These are phyloP conservation scores for Sicyos edulis DNA, from an alignment of 306 rosid species.

Conservation along the genomic window DNA sequence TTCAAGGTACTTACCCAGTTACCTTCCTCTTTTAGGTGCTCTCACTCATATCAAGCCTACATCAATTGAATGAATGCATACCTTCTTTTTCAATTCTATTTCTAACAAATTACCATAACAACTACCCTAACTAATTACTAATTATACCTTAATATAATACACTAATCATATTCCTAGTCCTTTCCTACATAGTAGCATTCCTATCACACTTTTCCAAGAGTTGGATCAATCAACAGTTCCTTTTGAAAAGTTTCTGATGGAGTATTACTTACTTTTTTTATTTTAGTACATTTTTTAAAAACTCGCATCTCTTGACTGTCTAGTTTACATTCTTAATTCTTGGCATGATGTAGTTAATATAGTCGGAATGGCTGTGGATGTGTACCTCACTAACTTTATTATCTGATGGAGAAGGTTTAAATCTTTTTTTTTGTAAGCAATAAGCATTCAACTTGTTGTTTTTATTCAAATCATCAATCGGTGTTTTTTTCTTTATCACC, in stretches of 20 bases:
- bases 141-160: neutral
- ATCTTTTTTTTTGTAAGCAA: neutral
- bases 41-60: neutral
- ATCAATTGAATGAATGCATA: neutral
- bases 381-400: constrained; percentile 4
- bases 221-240: neutral
- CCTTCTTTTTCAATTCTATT: neutral
- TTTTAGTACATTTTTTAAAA: neutral
- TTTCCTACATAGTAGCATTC: neutral
- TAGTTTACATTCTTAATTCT: neutral
- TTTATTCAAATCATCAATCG: neutral
- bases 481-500: constrained; percentile 2
- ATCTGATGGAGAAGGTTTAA: neutral
- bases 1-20: neutral
- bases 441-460: neutral
- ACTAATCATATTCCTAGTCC: neutral
- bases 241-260: neutral
- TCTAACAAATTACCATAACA: neutral
- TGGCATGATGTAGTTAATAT: neutral
- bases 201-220: neutral
- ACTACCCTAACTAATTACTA: neutral
- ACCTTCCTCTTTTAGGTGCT: neutral
- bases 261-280: neutral
- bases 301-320: neutral
- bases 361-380: neutral